A percentile compares a stretch with the other conserved stretches of the same genome.
Evolutionary conservation across 257 asterid genomes (phyloP).

Genomic region (Solanum ossicruentum): DNA sequence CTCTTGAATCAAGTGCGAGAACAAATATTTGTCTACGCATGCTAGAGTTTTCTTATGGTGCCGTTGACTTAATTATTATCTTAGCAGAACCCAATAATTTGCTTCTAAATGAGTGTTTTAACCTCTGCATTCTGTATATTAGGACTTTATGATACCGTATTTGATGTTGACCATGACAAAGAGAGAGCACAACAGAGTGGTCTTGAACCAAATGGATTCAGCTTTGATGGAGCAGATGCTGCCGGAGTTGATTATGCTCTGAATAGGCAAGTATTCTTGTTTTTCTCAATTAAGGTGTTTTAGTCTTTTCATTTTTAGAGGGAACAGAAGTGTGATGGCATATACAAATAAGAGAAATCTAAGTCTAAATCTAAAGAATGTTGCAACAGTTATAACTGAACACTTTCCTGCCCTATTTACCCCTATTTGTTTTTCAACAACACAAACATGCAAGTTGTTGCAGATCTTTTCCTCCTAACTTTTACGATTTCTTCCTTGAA

Average conservation of each 20-base stretch:
- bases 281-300: background rate
- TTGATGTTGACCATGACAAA: constrained; percentile 83
- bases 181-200: constrained; percentile 72
- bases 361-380: background rate
- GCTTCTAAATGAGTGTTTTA: background rate
- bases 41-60: background rate
- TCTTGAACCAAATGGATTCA: constrained; percentile 90
- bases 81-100: background rate
- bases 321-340: background rate
- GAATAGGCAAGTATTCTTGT: constrained; percentile 45
- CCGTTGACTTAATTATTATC: background rate
- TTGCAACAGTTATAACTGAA: background rate
- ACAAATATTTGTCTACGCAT: background rate
- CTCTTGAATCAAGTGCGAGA: background rate
- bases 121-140: constrained; percentile 4
- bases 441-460: background rate
- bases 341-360: background rate
- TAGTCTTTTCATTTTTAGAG: background rate
- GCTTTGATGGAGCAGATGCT: constrained; percentile 90
- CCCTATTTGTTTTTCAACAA: background rate
- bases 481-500: background rate
- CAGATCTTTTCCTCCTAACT: background rate
- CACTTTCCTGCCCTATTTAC: background rate
- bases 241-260: constrained; percentile 95
- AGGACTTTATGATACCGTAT: constrained; percentile 95